Evolutionary conservation across 371 early-diverging fungal genomes (phyloP).

Genomic region (Lichtheimia hyalospora): DNA sequence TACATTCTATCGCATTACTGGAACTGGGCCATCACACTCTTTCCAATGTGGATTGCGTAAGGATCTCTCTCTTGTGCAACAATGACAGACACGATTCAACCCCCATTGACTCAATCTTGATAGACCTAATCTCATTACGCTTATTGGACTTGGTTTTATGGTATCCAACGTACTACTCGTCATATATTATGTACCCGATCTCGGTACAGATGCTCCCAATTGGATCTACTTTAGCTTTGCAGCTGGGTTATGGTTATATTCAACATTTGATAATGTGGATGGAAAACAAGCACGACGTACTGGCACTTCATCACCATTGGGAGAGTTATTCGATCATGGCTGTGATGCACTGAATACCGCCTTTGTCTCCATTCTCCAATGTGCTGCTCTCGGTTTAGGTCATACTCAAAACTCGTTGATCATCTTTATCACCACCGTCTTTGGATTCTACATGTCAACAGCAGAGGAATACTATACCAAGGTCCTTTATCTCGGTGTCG

Average conservation of each 20-base stretch:
- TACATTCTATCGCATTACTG: slow-evolving; percentile 88
- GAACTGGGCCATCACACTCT: slow-evolving; percentile 85
- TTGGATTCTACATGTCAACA: slow-evolving; percentile 91
- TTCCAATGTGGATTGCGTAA: slow-evolving; percentile 95
- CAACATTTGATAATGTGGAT: slow-evolving; percentile 97
- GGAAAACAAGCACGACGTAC: slow-evolving; percentile 99
- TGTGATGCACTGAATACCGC: slow-evolving; percentile 93
- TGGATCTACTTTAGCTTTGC: slow-evolving; percentile 92
- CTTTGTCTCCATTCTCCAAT: slow-evolving; percentile 82
- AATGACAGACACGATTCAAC: neutral
- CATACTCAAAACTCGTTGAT: slow-evolving; percentile 65
- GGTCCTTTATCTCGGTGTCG: slow-evolving; percentile 85
- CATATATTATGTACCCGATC: slow-evolving; percentile 73
- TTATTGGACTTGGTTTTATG: slow-evolving; percentile 91
- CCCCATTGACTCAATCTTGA: neutral
- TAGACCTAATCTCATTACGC: slow-evolving; percentile 98
- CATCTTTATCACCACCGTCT: slow-evolving; percentile 66
- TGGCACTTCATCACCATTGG: slow-evolving; percentile 89
- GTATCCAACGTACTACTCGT: slow-evolving; percentile 76
- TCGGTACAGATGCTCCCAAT: slow-evolving; percentile 68
- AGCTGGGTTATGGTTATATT: slow-evolving; percentile 91
- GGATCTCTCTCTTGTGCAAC: slow-evolving; percentile 15
- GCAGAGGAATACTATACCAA: slow-evolving; percentile 98
- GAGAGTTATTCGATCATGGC: slow-evolving; percentile 95
- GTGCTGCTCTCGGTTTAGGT: slow-evolving; percentile 84